Base-by-base conservation (phyloP, 805 yeast genomes). In the Ogataea polymorpha region DNA sequence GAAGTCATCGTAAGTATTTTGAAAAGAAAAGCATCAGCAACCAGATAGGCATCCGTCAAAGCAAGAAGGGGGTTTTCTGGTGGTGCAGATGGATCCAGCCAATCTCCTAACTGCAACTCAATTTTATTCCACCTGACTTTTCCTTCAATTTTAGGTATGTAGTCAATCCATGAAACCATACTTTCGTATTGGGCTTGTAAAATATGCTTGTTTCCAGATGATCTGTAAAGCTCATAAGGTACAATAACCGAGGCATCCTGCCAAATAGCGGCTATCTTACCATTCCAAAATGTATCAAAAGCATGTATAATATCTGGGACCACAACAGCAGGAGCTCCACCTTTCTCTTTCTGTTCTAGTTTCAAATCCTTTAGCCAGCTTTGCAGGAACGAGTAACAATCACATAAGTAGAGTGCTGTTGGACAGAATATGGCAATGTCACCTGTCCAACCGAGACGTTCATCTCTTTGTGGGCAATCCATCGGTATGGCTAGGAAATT, bases 401-500 rank as follows among this genome's bases (percentile, higher is more conserved):
- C 57, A 31, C 51, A 50, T 26, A 56, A 33, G 31, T 40, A 56
- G 15, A 42, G 31, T 2, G 59, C 59, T 6, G 61, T 48, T 4
- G 58, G 59, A 8, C 50, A 44, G 27, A 56, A 56, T 20, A 52
- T 37, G 8, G 54, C 48, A 32, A 56, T 55, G 36, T 56, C 61
- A 24, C 59, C 61, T 5, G 51, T 42, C 61, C 61, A 56, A 6
- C 59, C 61, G 35, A 56, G 41, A 4, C 61, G 44, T 30, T 56
- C 61, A 35, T 56, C 61, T 33, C 61, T 45, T 41, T 56, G 61
- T 5, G 60, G 60, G 34, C 60, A 55, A 40, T 55, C 60, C n/a
- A 50, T 47, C 3, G 59, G 59, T 27, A 55, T 44, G 10, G 55
- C 37, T 12, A 55, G 39, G 32, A 55, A 55, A 38, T 55, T 55